Percentiles rank a stretch among this genome's conserved stretches.
Conservation (phyloP, 192 early-diverging fungal genomes). For the Phlyctochytrium arcticum region DNA sequence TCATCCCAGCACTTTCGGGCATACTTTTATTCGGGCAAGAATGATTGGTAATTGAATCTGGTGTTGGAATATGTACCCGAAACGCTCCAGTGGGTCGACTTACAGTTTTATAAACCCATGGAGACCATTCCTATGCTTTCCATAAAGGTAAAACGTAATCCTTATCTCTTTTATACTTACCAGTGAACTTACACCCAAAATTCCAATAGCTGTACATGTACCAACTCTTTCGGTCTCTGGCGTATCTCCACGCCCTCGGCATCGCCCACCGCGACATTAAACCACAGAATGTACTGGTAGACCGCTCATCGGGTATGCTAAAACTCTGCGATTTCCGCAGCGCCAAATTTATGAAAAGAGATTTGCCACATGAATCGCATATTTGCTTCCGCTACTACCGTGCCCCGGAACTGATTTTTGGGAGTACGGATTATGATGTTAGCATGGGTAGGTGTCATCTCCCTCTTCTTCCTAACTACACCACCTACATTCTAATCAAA, state of each 20-base stretch:
- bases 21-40: too few relatives aligned
- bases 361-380: slow-evolving; percentile 97
- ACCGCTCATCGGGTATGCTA: slow-evolving; percentile 83
- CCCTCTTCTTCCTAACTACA: not conserved
- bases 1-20: too few relatives aligned
- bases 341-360: slow-evolving; percentile 90
- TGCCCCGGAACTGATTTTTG: slow-evolving; percentile 91
- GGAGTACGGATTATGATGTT: slow-evolving; percentile 85
- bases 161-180: too few relatives aligned
- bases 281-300: slow-evolving; percentile 95
- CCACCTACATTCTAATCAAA: not conserved
- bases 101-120: slow-evolving; percentile 83
- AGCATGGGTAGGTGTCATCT: slow-evolving; percentile 52
- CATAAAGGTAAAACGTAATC: too few relatives aligned
- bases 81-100: slow-evolving; percentile 82
- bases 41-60: too few relatives aligned
- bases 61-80: too few relatives aligned
- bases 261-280: slow-evolving; percentile 99
- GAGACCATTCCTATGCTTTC: slow-evolving; percentile 74
- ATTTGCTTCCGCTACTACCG: slow-evolving; percentile 98
- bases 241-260: slow-evolving; percentile 93
- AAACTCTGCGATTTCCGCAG: slow-evolving; percentile 98
- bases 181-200: too few relatives aligned
- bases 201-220: slow-evolving; percentile 96
- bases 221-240: slow-evolving; percentile 93